A percentile compares a stretch with the other conserved stretches of the same genome.
phyloP scores from a whole-genome alignment of 768 basidiomycete species.

The Kwoniella dejecticola region DNA sequence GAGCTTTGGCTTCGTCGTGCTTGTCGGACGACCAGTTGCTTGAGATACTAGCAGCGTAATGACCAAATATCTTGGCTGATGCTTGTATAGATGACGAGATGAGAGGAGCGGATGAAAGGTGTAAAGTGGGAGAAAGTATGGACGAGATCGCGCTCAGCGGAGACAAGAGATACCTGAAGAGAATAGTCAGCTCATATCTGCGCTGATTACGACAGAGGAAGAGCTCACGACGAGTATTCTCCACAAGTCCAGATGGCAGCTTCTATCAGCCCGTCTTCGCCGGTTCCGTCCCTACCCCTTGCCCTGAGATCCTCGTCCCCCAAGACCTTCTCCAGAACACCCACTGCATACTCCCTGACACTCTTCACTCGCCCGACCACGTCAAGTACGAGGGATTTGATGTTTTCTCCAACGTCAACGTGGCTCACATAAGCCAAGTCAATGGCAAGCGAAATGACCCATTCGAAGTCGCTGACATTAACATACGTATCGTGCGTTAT shows the following conservation, averaged over 20 bases:
- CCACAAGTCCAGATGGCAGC: slow-evolving; percentile 97
- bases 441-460: slow-evolving; percentile 93
- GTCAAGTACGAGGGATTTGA: slow-evolving; percentile 83
- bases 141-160: slow-evolving; percentile 62
- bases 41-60: slow-evolving; percentile 76
- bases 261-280: slow-evolving; percentile 82
- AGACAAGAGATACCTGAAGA: slow-evolving; percentile 33
- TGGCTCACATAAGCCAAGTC: slow-evolving; percentile 86
- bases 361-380: slow-evolving; percentile 78
- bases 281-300: slow-evolving; percentile 68
- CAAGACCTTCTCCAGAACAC: slow-evolving; percentile 77
- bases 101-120: slow-evolving; percentile 63
- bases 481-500: slow-evolving; percentile 81
- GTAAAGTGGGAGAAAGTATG: slow-evolving; percentile 59
- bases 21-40: slow-evolving; percentile 74
- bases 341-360: slow-evolving; percentile 75
- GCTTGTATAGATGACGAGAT: slow-evolving; percentile 80
- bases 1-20: slow-evolving; percentile 65
- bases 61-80: slow-evolving; percentile 80
- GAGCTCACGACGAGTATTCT: slow-evolving; percentile 83
- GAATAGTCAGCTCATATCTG: background rate
- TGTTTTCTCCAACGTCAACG: slow-evolving; percentile 73
- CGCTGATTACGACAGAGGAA: too few relatives aligned
- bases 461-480: slow-evolving; percentile 89
- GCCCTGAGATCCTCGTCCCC: slow-evolving; percentile 74